Percentiles rank a stretch among this genome's conserved stretches.
phyloP scores from a whole-genome alignment of 225 moss, liverwort and hornwort species.

The Neckera pumila region DNA sequence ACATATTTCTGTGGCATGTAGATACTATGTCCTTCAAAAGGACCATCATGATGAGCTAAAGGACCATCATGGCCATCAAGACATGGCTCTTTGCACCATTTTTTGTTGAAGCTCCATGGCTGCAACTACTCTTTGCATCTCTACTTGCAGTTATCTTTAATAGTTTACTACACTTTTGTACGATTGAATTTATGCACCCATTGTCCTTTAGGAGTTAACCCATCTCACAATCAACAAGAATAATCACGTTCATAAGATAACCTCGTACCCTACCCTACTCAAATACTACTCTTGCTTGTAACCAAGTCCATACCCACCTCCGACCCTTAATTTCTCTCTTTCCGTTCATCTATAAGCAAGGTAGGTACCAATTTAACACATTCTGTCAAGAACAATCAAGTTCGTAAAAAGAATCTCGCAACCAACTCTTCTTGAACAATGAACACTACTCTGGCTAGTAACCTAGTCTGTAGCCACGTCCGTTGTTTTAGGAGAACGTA shows the following conservation, averaged over 20 bases:
- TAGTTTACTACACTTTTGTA: not conserved
- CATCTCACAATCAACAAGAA: not conserved
- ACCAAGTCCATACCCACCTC: not conserved
- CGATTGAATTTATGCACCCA: fast-evolving
- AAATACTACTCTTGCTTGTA: not conserved
- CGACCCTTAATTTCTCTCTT: not conserved
- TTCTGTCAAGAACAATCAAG: not conserved
- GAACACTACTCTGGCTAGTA: not conserved
- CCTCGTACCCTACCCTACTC: not conserved
- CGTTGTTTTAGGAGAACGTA: not conserved
- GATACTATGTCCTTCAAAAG: not conserved
- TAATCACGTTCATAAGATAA: not conserved
- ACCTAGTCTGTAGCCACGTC: not conserved
- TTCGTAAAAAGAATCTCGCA: not conserved
- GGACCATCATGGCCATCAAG: not conserved
- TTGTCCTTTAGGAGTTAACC: fast-evolving
- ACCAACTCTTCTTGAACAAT: not conserved
- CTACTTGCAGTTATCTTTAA: not conserved
- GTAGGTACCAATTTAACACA: not conserved
- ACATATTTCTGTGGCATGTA: no score
- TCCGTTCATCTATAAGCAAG: not conserved
- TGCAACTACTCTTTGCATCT: fast-evolving
- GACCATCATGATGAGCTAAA: no score
- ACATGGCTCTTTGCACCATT: not conserved
- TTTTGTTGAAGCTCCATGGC: not conserved